Evolutionary conservation across 495 filamentous ascomycete species (phyloP).

Genomic region (Talaromyces trachyspermus): DNA sequence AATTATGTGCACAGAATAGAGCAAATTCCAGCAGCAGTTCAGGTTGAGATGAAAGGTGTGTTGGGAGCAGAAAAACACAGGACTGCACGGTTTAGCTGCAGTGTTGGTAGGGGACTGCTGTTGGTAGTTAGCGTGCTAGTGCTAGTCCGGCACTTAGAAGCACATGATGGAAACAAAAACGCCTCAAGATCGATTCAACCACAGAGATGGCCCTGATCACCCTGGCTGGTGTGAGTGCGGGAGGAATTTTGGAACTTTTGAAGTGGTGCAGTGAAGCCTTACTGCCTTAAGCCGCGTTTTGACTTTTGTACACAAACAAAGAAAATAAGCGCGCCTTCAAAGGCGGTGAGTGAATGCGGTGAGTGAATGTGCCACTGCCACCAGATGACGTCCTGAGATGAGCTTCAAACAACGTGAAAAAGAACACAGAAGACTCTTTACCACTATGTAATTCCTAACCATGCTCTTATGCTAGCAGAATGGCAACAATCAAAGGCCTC

Average conservation of each 20-base stretch:
- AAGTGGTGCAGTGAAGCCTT: not conserved
- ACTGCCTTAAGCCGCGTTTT: conserved; percentile 1
- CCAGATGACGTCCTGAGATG: too few relatives aligned
- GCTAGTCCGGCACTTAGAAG: too few relatives aligned
- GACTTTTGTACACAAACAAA: conserved; percentile 16
- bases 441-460: not conserved
- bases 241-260: not conserved
- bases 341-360: conserved; percentile 7
- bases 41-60: not conserved
- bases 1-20: too few relatives aligned
- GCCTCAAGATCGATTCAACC: not conserved
- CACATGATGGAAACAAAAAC: not conserved
- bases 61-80: not conserved
- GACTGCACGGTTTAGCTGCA: too few relatives aligned
- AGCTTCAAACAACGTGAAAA: too few relatives aligned
- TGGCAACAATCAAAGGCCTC: conserved; percentile 42
- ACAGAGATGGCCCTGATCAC: not conserved
- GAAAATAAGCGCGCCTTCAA: conserved; percentile 1
- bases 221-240: conserved; percentile 7
- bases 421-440: too few relatives aligned
- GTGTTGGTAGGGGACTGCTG: not conserved
- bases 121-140: conserved; percentile 2
- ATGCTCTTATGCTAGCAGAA: conserved; percentile 10
- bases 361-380: not conserved
- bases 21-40: too few relatives aligned